These are phyloP conservation scores for Mycena maculata DNA, from an alignment of 768 basidiomycete species.

Conservation along the genomic window DNA sequence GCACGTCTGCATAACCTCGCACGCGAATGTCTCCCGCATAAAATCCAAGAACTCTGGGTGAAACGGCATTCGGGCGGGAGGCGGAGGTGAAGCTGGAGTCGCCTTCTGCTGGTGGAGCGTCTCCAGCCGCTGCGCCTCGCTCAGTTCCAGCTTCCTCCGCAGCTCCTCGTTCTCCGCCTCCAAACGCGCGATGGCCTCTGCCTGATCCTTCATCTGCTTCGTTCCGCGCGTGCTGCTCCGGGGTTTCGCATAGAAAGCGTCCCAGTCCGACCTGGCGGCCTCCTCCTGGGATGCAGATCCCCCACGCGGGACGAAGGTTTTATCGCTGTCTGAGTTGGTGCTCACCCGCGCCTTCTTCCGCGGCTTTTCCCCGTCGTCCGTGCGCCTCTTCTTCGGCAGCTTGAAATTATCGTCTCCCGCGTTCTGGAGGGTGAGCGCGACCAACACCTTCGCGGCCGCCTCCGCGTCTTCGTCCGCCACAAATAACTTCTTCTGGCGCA, in stretches of 20 bases:
- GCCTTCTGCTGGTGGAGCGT: no score
- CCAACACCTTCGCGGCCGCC: not conserved
- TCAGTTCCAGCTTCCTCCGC: not conserved
- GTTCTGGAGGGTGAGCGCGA: not conserved
- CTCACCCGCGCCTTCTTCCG: constrained; percentile 7
- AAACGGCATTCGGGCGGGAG: not conserved
- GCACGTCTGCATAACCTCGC: constrained; percentile 10
- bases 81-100: no score
- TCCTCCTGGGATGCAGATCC: not conserved
- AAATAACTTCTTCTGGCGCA: not conserved
- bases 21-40: constrained; percentile 20
- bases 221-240: constrained; percentile 5
- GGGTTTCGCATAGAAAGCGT: constrained; percentile 10
- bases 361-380: not conserved
- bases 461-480: not conserved
- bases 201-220: constrained; percentile 9
- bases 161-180: constrained; percentile 12
- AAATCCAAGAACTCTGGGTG: constrained; percentile 13
- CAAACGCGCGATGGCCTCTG: not conserved
- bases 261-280: not conserved
- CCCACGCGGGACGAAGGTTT: not conserved
- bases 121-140: no score
- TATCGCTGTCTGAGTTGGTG: not conserved
- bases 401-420: not conserved
- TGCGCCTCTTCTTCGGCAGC: not conserved